Evolutionary conservation across 768 basidiomycete species (phyloP), one percentile per base, ranked within the genome.

Genomic region (Rossbeevera mucosa): DNA sequence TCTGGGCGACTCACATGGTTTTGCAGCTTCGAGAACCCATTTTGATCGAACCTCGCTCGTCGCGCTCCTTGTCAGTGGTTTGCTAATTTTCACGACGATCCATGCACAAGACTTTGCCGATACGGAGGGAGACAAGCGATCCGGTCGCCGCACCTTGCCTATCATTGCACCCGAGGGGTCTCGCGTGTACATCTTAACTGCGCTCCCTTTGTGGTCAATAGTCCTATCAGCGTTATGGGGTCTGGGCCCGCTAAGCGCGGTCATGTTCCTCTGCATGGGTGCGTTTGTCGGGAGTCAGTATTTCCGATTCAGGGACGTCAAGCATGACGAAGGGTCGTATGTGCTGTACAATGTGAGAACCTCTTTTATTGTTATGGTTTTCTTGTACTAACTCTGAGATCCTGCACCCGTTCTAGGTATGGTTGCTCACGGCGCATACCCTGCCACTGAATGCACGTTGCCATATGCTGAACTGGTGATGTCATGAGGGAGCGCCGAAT

Each of bases 71-170:
- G 49, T 64, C 8, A 74, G 71, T 43, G 54, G 62, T 0, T 47
- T 62, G 9, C 64, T 72, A 13, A 62, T 72, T 7, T 47, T 66
- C 38, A 70, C 69, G 7, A 75, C 74, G 2, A 70, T 73, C 11
- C 71, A 74, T 29, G 66, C 68, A 0, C 67, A 71, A 51, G 71
- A 72, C 40, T 72, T 72, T 49, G 54, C 59, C 2, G 71, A 72
- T 25, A 60, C 59, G 18, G 57, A 60, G 9, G 71, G 71, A 4
- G 71, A 72, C 46, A 52, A 49, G 21, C 53, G 36, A 22, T 53
- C 60, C 13, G 70, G 71, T 8, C 63, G 71, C 28, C 59, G 52
- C 11, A 72, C 70, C 0, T 51, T 71, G 11, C 69, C 71, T 4
- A 63, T 72, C 25, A 48, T 60, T 16, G 49, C 55, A 0, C 60